A percentile compares a stretch with the other conserved stretches of the same genome.
phyloP scores from a whole-genome alignment of 2,329 filamentous ascomycete genomes.

The Xylariaceae sp. region DNA sequence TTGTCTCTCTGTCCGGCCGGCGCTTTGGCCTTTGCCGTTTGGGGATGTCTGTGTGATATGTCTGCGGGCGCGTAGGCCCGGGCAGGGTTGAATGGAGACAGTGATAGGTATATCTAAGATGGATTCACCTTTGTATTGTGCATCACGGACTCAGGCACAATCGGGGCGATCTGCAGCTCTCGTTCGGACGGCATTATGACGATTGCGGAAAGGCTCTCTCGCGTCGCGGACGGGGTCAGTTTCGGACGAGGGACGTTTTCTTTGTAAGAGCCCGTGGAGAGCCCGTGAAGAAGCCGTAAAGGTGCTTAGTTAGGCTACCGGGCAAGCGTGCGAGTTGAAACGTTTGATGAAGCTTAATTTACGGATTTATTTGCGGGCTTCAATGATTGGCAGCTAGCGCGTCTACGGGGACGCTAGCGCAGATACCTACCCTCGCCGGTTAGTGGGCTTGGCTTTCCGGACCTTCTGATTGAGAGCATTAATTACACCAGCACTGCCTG shows the following conservation, averaged over 20 bases:
- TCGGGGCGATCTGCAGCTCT: conserved; percentile 67
- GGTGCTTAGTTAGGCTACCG: not conserved
- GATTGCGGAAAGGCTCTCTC: conserved; percentile 14
- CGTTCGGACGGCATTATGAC: conserved; percentile 62
- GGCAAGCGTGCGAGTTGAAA: not conserved
- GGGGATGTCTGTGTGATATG: not conserved
- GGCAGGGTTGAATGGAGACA: not conserved
- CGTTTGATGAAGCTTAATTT: not conserved
- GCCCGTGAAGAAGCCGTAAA: not conserved
- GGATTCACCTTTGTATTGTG: conserved; percentile 70
- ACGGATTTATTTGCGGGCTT: not conserved
- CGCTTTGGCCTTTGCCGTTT: not conserved
- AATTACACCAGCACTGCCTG: too few species aligned
- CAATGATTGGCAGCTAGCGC: not conserved
- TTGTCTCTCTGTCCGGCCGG: not conserved
- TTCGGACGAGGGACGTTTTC: not conserved
- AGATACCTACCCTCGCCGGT: not conserved
- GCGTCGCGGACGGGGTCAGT: not conserved
- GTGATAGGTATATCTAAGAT: conserved; percentile 12
- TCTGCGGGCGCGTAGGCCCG: not conserved
- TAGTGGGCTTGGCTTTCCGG: not conserved
- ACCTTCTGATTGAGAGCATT: not conserved
- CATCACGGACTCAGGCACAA: conserved; percentile 72
- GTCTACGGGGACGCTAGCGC: not conserved
- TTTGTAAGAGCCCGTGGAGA: not conserved